phyloP scores from a whole-genome alignment of 768 basidiomycete species.

The Phaffia tasmanica region DNA sequence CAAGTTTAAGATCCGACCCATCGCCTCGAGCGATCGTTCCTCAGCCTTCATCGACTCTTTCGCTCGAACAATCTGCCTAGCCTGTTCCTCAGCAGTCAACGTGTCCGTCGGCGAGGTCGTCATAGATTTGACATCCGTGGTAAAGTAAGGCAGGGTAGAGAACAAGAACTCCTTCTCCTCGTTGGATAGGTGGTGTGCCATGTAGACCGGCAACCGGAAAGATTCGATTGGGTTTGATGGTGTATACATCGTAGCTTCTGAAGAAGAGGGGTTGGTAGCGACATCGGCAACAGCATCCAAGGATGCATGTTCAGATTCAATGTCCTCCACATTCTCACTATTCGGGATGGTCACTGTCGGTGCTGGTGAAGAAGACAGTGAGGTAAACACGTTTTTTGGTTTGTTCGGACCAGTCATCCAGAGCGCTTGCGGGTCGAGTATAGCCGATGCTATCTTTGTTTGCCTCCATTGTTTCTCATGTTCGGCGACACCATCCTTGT shows the following conservation, averaged over 20 bases:
- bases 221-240: slow-evolving; percentile 1
- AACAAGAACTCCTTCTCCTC: slow-evolving; percentile 14
- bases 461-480: slow-evolving; percentile 26
- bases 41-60: slow-evolving; percentile 16
- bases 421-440: slow-evolving; percentile 22
- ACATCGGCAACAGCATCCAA: too few species aligned
- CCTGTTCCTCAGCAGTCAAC: slow-evolving; percentile 7
- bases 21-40: slow-evolving; percentile 14
- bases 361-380: background rate
- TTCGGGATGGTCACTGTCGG: too few species aligned
- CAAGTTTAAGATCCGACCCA: slow-evolving; percentile 10
- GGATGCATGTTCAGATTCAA: too few species aligned
- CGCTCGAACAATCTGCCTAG: background rate
- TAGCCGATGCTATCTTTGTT: slow-evolving; percentile 18
- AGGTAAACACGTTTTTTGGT: slow-evolving; percentile 23
- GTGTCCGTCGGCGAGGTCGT: slow-evolving; percentile 9
- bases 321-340: too few species aligned
- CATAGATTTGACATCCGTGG: background rate
- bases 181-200: slow-evolving; percentile 7
- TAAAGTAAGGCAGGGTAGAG: slow-evolving; percentile 14
- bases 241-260: too few species aligned
- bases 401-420: slow-evolving; percentile 20
- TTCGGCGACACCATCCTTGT: slow-evolving; percentile 19
- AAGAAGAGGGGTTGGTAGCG: too few species aligned
- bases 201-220: slow-evolving; percentile 19